Conservation (phyloP, 192 early-diverging fungal species). For the Backusella sp. region DNA sequence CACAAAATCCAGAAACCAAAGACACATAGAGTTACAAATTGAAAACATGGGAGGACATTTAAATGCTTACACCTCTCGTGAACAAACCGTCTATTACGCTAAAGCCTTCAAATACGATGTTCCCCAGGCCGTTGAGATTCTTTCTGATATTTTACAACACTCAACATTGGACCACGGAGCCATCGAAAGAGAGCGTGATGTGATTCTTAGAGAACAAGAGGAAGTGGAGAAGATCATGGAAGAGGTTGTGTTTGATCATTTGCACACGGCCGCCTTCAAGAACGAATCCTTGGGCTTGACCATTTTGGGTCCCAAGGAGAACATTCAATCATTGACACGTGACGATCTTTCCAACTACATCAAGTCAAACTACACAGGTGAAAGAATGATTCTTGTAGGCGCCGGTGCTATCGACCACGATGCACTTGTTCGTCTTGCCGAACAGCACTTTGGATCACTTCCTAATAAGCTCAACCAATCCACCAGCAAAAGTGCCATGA, state of each 20-base stretch:
- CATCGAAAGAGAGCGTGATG: constrained; percentile 96
- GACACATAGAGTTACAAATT: constrained; percentile 91
- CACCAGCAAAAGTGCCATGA: constrained; percentile 32
- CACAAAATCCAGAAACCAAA: constrained; percentile 82
- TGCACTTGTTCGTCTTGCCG: constrained; percentile 85
- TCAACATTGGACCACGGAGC: constrained; percentile 79
- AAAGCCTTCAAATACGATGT: constrained; percentile 90
- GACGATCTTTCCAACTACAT: constrained; percentile 89
- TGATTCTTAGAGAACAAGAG: constrained; percentile 94
- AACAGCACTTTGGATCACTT: constrained; percentile 87
- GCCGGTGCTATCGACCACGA: constrained; percentile 94
- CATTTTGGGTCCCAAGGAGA: constrained; percentile 92
- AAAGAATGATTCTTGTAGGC: constrained; percentile 96
- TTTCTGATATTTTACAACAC: constrained; percentile 90
- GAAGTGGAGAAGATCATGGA: constrained; percentile 93
- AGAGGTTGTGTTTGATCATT: constrained; percentile 98
- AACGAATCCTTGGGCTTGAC: constrained; percentile 85
- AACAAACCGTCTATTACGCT: constrained; percentile 99
- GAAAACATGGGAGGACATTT: constrained; percentile 99
- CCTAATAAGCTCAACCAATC: constrained; percentile 34
- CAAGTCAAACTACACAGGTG: constrained; percentile 91
- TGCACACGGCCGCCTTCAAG: constrained; percentile 96
- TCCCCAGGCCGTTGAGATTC: constrained; percentile 85
- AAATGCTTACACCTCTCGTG: constrained; percentile 98
- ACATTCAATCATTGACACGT: constrained; percentile 88